These are phyloP conservation scores for Cichorium intybus DNA, from an alignment of 140 eudicot species.

Conservation along the genomic window DNA sequence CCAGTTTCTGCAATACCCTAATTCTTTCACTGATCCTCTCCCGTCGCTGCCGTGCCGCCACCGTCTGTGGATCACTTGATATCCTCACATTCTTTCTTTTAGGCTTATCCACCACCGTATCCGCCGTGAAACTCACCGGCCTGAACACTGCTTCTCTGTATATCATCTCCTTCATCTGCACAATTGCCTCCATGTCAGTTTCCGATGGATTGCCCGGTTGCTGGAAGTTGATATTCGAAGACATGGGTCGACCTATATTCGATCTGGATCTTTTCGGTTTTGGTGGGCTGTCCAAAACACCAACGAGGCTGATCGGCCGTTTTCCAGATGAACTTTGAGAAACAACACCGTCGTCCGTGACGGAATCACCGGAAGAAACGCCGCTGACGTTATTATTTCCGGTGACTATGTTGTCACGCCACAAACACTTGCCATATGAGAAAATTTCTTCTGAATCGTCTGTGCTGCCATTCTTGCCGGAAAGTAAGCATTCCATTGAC, in stretches of 20 bases:
- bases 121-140: slow-evolving; percentile 67
- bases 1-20: slow-evolving; percentile 79
- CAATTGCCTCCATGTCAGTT: slow-evolving; percentile 78
- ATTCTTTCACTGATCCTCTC: slow-evolving; percentile 84
- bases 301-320: background rate
- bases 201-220: slow-evolving; percentile 47
- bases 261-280: slow-evolving; percentile 43
- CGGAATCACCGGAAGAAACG: slow-evolving; percentile 38
- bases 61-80: slow-evolving; percentile 93
- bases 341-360: slow-evolving; percentile 21
- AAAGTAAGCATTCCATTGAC: slow-evolving; percentile 50
- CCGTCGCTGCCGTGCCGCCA: slow-evolving; percentile 90
- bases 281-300: slow-evolving; percentile 15
- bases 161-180: slow-evolving; percentile 92
- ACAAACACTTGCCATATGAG: slow-evolving; percentile 22
- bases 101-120: slow-evolving; percentile 54
- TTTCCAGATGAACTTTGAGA: slow-evolving; percentile 38
- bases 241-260: slow-evolving; percentile 19
- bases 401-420: slow-evolving; percentile 14
- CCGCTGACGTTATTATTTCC: slow-evolving; percentile 27
- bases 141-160: slow-evolving; percentile 86
- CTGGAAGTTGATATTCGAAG: slow-evolving; percentile 79
- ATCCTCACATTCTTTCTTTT: slow-evolving; percentile 78
- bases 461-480: slow-evolving; percentile 52
- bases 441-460: slow-evolving; percentile 48